These are phyloP conservation scores for Cylindrotheca closterium DNA, from an alignment of 108 stramenopile species.

Conservation along the genomic window DNA sequence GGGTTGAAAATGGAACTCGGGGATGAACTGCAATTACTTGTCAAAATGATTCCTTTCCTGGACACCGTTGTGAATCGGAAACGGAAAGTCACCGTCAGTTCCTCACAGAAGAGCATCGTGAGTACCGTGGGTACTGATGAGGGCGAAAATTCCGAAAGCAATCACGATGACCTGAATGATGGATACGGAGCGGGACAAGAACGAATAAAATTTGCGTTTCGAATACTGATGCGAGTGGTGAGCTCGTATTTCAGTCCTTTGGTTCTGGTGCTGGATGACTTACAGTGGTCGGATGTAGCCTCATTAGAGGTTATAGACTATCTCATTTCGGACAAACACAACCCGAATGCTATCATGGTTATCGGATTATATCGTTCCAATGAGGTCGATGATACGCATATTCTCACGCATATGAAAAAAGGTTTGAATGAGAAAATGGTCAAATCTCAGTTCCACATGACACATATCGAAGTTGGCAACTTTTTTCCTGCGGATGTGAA, in stretches of 20 bases:
- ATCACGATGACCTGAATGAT: no score
- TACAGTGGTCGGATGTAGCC: no score
- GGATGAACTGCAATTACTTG: not conserved
- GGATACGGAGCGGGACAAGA: no score
- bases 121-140: no score
- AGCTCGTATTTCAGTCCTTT: conserved; percentile 8
- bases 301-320: conserved; percentile 8
- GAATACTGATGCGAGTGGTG: conserved; percentile 11
- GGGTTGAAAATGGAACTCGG: conserved; percentile 1
- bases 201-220: conserved; percentile 13
- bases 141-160: no score
- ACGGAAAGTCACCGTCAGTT: no score
- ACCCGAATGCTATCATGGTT: conserved; percentile 23
- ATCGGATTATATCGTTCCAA: conserved; percentile 53
- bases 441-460: not conserved
- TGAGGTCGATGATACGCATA: conserved; percentile 35
- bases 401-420: not conserved
- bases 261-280: conserved; percentile 16
- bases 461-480: not conserved
- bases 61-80: not conserved
- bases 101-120: no score
- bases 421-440: not conserved
- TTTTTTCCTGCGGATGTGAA: conserved; percentile 1
- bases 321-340: conserved; percentile 1
- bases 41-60: conserved; percentile 9